Base-by-base conservation (phyloP, 2,329 filamentous ascomycete species). In the Tolypocladium pustulatum region DNA sequence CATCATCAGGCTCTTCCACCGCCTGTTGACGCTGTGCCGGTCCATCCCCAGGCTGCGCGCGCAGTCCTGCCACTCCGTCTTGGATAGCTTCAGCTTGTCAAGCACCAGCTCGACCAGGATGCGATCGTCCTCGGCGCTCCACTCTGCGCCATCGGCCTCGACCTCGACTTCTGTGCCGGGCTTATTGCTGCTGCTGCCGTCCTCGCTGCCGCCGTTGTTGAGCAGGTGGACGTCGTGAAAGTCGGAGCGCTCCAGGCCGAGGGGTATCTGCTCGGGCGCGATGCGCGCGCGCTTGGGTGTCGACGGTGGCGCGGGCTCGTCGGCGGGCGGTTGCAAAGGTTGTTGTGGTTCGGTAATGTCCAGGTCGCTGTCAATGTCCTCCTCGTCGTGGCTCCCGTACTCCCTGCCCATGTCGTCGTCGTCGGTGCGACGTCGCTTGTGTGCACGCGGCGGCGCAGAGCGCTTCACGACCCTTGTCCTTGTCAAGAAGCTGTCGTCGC, bases 61-160 rank as follows among this genome's bases (percentile, higher is more conserved):
- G 69, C 84, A 87, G 67, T 88, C 84, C 60, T 86, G 82, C 85
- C 84, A 87, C 59, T 88, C 84, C 56, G 78, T 76, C 71, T 83
- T 86, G 64, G 79, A 80, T 27, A 88, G 76, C 71, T 81, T 81
- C 58, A 88, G 76, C 73, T 87, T 87, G 68, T 86, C 83, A 7
- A 88, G 75, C 43, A 88, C 83, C 22, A 88, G 76, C 71, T 87
- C 84, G n/a, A 88, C 82, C 2, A 88, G 75, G 59, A 86, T 76
- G 59, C 83, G 77, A 68, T 88, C 85, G 61, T 88, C 84, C 62
- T 87, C 84, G 2, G 76, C 75, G 60, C 78, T 84, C 85, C 85
- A 88, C 43, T 73, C 71, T 59, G 76, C 73, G 58, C 74, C 76
- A 60, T 80, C 78, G 2, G 69, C 72, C 56, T 78, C 78, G 34